Conservation (phyloP, 2,329 filamentous ascomycete species). For the Metarhizium brunneum region DNA sequence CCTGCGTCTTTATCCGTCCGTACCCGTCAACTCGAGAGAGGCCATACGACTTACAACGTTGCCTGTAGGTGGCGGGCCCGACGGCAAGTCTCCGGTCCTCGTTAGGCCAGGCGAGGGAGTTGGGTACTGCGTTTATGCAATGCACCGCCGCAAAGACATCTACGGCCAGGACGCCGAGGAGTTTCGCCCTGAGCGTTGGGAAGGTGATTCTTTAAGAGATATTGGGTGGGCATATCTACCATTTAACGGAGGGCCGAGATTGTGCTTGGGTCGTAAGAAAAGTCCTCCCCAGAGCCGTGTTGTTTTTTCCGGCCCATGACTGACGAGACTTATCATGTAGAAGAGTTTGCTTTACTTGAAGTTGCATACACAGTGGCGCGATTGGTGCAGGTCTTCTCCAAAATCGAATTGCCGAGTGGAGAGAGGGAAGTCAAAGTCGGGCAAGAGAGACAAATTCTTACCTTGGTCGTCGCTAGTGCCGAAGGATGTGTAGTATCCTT, state of each 20-base stretch:
- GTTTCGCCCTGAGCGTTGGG: constrained; percentile 30
- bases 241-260: constrained; percentile 27
- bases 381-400: constrained; percentile 9
- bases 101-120: constrained; percentile 19
- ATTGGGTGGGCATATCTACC: constrained; percentile 24
- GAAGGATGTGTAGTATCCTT: constrained; percentile 2
- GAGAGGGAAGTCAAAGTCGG: constrained; percentile 11
- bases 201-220: constrained; percentile 14
- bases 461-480: constrained; percentile 10
- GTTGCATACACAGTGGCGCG: constrained; percentile 9
- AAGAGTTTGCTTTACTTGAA: constrained; percentile 21
- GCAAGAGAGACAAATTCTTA: constrained; percentile 13
- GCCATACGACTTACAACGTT: constrained; percentile 22
- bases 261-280: constrained; percentile 19
- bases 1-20: constrained; percentile 24
- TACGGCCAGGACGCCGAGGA: constrained; percentile 25
- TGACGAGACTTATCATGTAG: constrained; percentile 2
- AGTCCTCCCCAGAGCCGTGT: not conserved
- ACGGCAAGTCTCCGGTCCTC: constrained; percentile 21
- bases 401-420: constrained; percentile 9
- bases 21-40: constrained; percentile 23
- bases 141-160: constrained; percentile 24
- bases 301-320: not conserved
- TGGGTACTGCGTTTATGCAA: constrained; percentile 18
- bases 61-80: constrained; percentile 25